Percentiles rank a stretch among this genome's conserved stretches.
Conservation (phyloP, 441 rosid species). For the Syzygium malaccense region DNA sequence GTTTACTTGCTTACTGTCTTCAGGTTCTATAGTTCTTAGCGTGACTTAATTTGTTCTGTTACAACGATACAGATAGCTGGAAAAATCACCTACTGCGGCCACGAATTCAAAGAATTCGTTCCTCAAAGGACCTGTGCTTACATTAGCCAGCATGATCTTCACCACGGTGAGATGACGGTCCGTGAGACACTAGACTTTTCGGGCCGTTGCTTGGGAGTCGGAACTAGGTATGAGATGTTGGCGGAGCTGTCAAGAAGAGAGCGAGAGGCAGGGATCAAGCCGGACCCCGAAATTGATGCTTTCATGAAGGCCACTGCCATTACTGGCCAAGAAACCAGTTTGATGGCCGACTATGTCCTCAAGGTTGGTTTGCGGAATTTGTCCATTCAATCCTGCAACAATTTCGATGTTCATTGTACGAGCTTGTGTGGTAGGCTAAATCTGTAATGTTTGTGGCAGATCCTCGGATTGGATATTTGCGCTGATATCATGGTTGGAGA, state of each 20-base stretch:
- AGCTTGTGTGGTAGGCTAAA: not conserved
- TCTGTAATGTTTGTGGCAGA: not conserved
- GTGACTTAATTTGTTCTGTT: not conserved
- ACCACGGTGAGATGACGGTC: slow-evolving; percentile 90
- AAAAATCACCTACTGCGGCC: slow-evolving; percentile 72
- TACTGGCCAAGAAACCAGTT: slow-evolving; percentile 71
- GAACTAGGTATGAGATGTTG: slow-evolving; percentile 66
- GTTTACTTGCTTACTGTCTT: not conserved
- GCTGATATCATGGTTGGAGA: slow-evolving; percentile 12
- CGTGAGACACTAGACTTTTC: slow-evolving; percentile 87
- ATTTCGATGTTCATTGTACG: not conserved
- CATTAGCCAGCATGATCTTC: slow-evolving; percentile 88
- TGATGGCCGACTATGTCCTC: slow-evolving; percentile 74
- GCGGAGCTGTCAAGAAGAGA: slow-evolving; percentile 70
- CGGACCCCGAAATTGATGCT: slow-evolving; percentile 84
- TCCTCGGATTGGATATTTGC: slow-evolving; percentile 5
- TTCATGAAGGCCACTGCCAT: slow-evolving; percentile 87
- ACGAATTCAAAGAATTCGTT: slow-evolving; percentile 69
- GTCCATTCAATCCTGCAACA: not conserved
- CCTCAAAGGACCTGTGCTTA: slow-evolving; percentile 96
- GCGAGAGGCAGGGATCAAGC: slow-evolving; percentile 69
- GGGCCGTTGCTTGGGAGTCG: slow-evolving; percentile 88
- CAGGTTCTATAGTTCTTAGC: not conserved
- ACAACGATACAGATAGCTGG: slow-evolving; percentile 6
- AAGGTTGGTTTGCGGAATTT: slow-evolving; percentile 36